A percentile compares a stretch with the other conserved stretches of the same genome.
phyloP scores from a whole-genome alignment of 2,329 filamentous ascomycete species.

The Ophiobolus disseminans region DNA sequence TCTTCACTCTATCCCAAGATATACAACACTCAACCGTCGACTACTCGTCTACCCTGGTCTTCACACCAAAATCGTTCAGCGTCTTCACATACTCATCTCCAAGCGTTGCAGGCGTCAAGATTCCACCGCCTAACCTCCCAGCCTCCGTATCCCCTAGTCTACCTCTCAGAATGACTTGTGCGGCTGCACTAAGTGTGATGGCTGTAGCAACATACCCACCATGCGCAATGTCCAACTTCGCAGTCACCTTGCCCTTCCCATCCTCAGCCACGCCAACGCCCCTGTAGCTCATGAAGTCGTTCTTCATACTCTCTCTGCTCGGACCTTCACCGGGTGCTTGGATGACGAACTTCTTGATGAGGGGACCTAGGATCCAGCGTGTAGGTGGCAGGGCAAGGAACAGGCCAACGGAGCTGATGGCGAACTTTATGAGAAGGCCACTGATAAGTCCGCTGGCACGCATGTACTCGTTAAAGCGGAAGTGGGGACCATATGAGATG shows the following conservation, averaged over 20 bases:
- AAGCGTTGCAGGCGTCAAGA: conserved; percentile 75
- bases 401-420: conserved; percentile 53
- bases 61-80: conserved; percentile 66
- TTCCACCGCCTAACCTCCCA: conserved; percentile 66
- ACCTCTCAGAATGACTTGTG: conserved; percentile 69
- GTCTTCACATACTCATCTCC: conserved; percentile 72
- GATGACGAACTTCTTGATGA: conserved; percentile 40
- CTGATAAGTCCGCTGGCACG: conserved; percentile 58
- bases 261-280: conserved; percentile 66
- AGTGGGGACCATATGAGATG: conserved; percentile 61
- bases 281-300: conserved; percentile 68
- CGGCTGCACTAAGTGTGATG: conserved; percentile 68
- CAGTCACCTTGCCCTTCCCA: conserved; percentile 61
- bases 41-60: too few relatives aligned
- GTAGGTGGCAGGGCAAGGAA: conserved; percentile 61
- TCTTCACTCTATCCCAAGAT: too few relatives aligned
- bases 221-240: conserved; percentile 64
- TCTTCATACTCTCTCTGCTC: conserved; percentile 59
- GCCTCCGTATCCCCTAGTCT: conserved; percentile 56
- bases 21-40: too few relatives aligned
- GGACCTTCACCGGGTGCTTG: conserved; percentile 42
- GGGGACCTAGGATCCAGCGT: conserved; percentile 50
- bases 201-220: conserved; percentile 74
- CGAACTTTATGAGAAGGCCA: conserved; percentile 59
- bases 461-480: conserved; percentile 65